Evolutionary conservation across 1,284 basidiomycete genomes (phyloP), one percentile per base, ranked within the genome.

Genomic region (Lignosus rhinocerotis): DNA sequence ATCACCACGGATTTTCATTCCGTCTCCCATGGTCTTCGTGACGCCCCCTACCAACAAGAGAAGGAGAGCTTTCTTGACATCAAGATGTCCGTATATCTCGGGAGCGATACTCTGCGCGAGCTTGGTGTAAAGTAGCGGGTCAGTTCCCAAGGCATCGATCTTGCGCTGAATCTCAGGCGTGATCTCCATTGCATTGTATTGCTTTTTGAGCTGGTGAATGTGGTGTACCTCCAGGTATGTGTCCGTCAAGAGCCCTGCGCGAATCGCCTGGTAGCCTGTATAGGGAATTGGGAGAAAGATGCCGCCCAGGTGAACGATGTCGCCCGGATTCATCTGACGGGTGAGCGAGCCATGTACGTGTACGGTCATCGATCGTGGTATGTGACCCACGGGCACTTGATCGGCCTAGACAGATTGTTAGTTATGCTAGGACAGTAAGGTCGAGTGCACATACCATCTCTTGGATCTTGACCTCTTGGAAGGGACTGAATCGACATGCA

Each of bases 341-440:
- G 95, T 96, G 45, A 98, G 82, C 56, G 84, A 88, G 12, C 97
- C 97, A 66, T 94, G 89, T 39, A 99, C 81, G 72, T 99, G 96
- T 32, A 98, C 76, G 0, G 95, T 96, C 97, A 98, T 99, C 2
- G 95, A 95, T 38, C 97, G 90, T 33, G 97, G 97, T 60, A 99
- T 99, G 73, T 99, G 97, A 3, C 97, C 97, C 38, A 99, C 96
- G 21, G 97, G 97, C 0, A 99, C 97, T 87, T 99, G 97, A 71
- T 99, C 97, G 25, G 97, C 93, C 93, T 95, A 65, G 9, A 55
- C n/a, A 33, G 19, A 16, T 6, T n/a, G 33, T 51, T 8, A 51
- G 8, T 25, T 0, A n/a, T 3, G 5, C 7, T 1, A 2, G 3
- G 2, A 10, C 31, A 32, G 43, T 14, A 25, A 17, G 2, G 6